phyloP scores from a whole-genome alignment of 148 eudicot species.

The Vaccinium macrocarpon region DNA sequence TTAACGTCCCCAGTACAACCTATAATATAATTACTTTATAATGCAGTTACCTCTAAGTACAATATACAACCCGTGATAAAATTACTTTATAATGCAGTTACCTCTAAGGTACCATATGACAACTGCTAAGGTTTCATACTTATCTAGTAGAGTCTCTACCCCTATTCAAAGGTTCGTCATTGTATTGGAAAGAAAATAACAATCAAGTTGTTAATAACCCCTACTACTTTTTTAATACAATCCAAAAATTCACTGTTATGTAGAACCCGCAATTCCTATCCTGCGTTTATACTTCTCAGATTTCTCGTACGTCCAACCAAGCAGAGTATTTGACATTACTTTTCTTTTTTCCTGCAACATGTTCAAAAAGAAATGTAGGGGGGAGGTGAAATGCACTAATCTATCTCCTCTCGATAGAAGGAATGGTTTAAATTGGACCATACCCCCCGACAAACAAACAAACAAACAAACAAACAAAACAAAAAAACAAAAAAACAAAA shows the following conservation, averaged over 20 bases:
- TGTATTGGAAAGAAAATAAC: not conserved
- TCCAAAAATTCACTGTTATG: not conserved
- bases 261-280: not conserved
- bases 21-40: too few relatives aligned
- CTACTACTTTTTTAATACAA: not conserved
- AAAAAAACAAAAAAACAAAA: too few relatives aligned
- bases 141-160: not conserved
- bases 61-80: not conserved
- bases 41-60: not conserved
- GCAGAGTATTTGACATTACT: not conserved
- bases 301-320: not conserved
- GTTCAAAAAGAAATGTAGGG: not conserved
- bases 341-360: not conserved
- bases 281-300: not conserved
- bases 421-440: not conserved
- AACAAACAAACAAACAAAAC: too few relatives aligned
- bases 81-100: not conserved
- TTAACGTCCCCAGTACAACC: not conserved
- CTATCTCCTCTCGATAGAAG: not conserved
- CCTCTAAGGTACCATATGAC: not conserved
- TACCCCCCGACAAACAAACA: not conserved
- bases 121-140: not conserved
- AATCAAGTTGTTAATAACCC: not conserved
- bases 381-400: not conserved
- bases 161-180: not conserved